These are phyloP conservation scores for Simplicillium sp. DNA, from an alignment of 2,329 filamentous ascomycete genomes.

Conservation along the genomic window DNA sequence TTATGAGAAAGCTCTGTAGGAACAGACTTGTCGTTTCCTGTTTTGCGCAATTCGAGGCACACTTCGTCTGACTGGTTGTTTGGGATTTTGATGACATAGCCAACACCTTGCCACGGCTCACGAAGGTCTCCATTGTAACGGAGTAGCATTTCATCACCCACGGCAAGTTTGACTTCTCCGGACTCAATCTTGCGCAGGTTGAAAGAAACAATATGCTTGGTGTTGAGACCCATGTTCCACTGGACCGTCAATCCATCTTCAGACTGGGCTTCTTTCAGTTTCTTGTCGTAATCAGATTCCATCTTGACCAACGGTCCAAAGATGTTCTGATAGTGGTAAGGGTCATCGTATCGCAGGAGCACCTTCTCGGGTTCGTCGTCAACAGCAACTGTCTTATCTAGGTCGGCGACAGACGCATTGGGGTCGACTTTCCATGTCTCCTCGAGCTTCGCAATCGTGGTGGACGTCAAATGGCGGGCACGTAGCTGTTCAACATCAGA, in stretches of 20 bases:
- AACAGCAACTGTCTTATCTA: conserved; percentile 84
- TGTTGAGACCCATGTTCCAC: conserved; percentile 93
- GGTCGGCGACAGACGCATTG: conserved; percentile 75
- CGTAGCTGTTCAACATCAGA: conserved; percentile 94
- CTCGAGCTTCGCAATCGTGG: conserved; percentile 92
- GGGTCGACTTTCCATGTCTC: conserved; percentile 98
- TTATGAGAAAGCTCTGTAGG: conserved; percentile 95
- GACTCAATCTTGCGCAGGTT: conserved; percentile 94
- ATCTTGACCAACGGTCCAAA: conserved; percentile 98
- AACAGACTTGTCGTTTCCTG: conserved; percentile 91
- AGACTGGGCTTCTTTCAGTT: conserved; percentile 95
- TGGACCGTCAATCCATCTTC: conserved; percentile 91
- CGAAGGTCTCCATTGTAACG: conserved; percentile 93
- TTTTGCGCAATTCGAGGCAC: conserved; percentile 85
- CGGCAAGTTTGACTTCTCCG: conserved; percentile 93
- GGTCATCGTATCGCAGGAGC: conserved; percentile 87
- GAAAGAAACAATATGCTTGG: conserved; percentile 94
- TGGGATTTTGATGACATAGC: conserved; percentile 98
- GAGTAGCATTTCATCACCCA: conserved; percentile 96
- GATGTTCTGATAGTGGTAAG: conserved; percentile 97
- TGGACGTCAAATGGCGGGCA: conserved; percentile 83
- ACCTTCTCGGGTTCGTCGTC: conserved; percentile 95
- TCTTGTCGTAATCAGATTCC: conserved; percentile 97
- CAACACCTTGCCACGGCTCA: conserved; percentile 90
- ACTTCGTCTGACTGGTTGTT: conserved; percentile 99